phyloP scores from a whole-genome alignment of 2,329 filamentous ascomycete genomes.

The Tolypocladium pustulatum region DNA sequence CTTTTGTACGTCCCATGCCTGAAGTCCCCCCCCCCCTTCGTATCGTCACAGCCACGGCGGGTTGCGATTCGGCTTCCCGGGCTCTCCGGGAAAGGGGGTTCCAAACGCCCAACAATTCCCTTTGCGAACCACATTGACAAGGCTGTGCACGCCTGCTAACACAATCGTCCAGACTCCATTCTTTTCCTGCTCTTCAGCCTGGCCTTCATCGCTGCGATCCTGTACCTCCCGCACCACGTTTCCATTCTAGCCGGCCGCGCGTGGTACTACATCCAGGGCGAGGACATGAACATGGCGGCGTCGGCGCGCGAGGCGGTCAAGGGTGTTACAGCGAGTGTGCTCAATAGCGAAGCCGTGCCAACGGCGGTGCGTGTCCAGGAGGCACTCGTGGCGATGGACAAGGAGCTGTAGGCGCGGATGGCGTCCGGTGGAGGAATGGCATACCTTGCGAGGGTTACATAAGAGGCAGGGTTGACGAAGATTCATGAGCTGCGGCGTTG shows the following conservation, averaged over 20 bases:
- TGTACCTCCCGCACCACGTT: conserved; percentile 92
- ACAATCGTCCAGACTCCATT: conserved; percentile 57
- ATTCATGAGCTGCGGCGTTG: background rate
- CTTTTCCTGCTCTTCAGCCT: conserved; percentile 84
- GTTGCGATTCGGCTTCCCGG: conserved; percentile 16
- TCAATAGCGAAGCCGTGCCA: conserved; percentile 13
- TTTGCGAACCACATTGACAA: background rate
- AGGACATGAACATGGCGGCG: conserved; percentile 44
- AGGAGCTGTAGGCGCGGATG: conserved; percentile 19
- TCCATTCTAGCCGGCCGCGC: conserved; percentile 71
- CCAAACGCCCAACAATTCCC: background rate
- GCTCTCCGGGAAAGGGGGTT: background rate
- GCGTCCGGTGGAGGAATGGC: background rate
- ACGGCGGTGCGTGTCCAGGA: conserved; percentile 9
- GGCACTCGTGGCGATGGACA: conserved; percentile 15
- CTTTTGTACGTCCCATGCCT: conserved; percentile 65
- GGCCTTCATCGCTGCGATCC: conserved; percentile 72
- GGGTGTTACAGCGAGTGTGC: conserved; percentile 18
- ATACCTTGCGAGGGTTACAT: background rate
- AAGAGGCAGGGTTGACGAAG: background rate
- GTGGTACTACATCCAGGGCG: conserved; percentile 92
- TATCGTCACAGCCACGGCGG: conserved; percentile 66
- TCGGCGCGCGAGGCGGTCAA: conserved; percentile 21
- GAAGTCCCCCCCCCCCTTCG: conserved; percentile 65
- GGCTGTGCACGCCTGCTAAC: background rate